A percentile compares a stretch with the other conserved stretches of the same genome.
phyloP scores from a whole-genome alignment of 1,139 yeast species.

The Candida smagusa region DNA sequence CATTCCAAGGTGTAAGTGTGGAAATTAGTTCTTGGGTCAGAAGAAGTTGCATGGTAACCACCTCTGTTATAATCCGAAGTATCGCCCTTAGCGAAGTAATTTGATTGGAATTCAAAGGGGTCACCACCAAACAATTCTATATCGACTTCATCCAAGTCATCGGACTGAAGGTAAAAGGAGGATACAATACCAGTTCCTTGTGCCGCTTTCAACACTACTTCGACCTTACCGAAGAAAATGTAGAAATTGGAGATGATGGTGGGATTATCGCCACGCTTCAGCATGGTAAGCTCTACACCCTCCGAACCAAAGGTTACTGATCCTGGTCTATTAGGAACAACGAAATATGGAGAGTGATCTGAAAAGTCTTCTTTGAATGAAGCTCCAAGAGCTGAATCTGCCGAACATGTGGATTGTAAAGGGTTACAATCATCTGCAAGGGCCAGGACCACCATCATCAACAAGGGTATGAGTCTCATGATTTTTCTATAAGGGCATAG shows the following conservation, averaged over 20 bases:
- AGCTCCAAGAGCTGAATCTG: conserved; percentile 56
- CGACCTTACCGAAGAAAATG: conserved; percentile 83
- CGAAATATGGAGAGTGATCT: conserved; percentile 36
- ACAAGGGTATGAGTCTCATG: conserved; percentile 1
- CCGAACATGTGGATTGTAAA: conserved; percentile 25
- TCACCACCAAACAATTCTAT: conserved; percentile 84
- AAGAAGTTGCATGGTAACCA: conserved; percentile 50
- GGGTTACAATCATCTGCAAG: conserved; percentile 31
- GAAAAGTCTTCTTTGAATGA: conserved; percentile 51
- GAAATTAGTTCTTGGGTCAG: conserved; percentile 50
- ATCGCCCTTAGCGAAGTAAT: conserved; percentile 79
- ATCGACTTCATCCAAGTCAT: conserved; percentile 84
- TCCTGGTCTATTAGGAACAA: conserved; percentile 25
- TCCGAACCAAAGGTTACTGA: conserved; percentile 21
- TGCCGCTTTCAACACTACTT: conserved; percentile 69
- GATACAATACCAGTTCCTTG: conserved; percentile 76
- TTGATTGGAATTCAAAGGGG: conserved; percentile 67
- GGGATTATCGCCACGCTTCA: conserved; percentile 69
- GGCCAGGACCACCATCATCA: conserved; percentile 6
- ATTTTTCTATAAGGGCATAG: not conserved
- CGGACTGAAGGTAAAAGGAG: conserved; percentile 77
- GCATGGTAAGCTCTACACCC: conserved; percentile 62
- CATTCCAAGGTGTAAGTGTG: conserved; percentile 84
- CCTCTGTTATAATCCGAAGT: conserved; percentile 79
- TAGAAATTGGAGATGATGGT: conserved; percentile 72